Evolutionary conservation across 371 early-diverging fungal genomes (phyloP).

Genomic region (Globomyces sp.): DNA sequence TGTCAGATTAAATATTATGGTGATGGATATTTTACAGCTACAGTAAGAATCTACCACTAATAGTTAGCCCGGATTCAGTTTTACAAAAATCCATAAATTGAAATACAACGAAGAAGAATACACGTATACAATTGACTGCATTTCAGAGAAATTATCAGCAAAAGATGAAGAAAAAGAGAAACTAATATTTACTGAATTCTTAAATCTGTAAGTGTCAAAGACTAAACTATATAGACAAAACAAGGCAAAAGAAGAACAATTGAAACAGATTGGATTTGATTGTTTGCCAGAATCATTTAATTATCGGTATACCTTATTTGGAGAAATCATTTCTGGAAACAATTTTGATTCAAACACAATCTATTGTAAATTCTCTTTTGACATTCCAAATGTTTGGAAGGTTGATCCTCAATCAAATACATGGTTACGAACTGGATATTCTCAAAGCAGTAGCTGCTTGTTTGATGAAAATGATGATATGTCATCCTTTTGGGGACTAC

Average conservation of each 20-base stretch:
- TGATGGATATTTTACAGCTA: slow-evolving; percentile 5
- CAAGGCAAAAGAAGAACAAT: too few species aligned
- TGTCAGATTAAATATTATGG: slow-evolving; percentile 11
- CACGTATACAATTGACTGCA: slow-evolving; percentile 37
- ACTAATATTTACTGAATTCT: slow-evolving; percentile 33
- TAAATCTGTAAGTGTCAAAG: slow-evolving; percentile 15
- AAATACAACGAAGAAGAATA: slow-evolving; percentile 33
- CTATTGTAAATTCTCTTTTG: too few species aligned
- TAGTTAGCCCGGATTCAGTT: slow-evolving; percentile 13
- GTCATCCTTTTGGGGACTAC: background rate
- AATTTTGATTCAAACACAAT: too few species aligned
- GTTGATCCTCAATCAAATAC: too few species aligned
- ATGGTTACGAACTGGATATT: too few species aligned
- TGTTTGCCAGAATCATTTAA: too few species aligned
- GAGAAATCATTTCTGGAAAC: too few species aligned
- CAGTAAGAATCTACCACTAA: background rate
- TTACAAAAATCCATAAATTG: slow-evolving; percentile 18
- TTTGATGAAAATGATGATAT: too few species aligned
- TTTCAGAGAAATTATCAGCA: slow-evolving; percentile 25
- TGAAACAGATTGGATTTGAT: too few species aligned
- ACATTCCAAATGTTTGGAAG: too few species aligned
- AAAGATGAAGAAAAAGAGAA: slow-evolving; percentile 42
- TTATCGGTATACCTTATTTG: too few species aligned
- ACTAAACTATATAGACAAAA: background rate
- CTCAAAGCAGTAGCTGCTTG: too few species aligned